These are phyloP conservation scores for Chaetothyriales sp. DNA, from an alignment of 2,329 filamentous ascomycete genomes.

Conservation along the genomic window DNA sequence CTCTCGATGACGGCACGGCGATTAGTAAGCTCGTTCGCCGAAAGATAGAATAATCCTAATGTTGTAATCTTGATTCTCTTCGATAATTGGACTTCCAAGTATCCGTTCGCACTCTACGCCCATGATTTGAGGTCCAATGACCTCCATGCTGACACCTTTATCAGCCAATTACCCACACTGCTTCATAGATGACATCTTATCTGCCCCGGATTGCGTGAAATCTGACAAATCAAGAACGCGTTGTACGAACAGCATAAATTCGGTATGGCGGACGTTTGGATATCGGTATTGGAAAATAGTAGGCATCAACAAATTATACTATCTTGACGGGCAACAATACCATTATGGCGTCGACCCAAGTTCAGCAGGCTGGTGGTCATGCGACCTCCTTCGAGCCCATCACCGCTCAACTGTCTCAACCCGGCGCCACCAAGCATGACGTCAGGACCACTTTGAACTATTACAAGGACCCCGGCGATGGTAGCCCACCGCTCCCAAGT, in stretches of 20 bases:
- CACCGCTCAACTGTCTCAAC: constrained; percentile 5
- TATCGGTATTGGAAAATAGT: not conserved
- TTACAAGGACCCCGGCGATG: constrained; percentile 20
- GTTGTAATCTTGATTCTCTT: not conserved
- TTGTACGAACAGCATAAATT: constrained; percentile 8
- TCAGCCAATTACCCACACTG: constrained; percentile 10
- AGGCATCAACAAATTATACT: not conserved
- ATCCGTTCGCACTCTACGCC: constrained; percentile 7
- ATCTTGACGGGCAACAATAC: not conserved
- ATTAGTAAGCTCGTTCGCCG: constrained; percentile 43
- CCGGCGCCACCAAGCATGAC: constrained; percentile 11
- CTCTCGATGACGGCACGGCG: constrained; percentile 52
- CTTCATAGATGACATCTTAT: constrained; percentile 9
- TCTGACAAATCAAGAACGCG: constrained; percentile 16
- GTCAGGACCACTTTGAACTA: constrained; percentile 18
- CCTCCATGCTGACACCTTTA: not conserved
- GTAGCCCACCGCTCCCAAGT: constrained; percentile 14
- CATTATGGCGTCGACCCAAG: constrained; percentile 16
- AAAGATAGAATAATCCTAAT: not conserved
- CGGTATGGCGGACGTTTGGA: not conserved
- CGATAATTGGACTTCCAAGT: constrained; percentile 3
- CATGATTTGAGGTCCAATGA: constrained; percentile 2
- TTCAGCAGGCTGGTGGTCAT: constrained; percentile 16
- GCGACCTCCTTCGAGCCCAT: constrained; percentile 18
- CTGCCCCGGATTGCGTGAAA: constrained; percentile 14